Conservation (phyloP, 2,329 filamentous ascomycete species). For the Fusarium sp. region DNA sequence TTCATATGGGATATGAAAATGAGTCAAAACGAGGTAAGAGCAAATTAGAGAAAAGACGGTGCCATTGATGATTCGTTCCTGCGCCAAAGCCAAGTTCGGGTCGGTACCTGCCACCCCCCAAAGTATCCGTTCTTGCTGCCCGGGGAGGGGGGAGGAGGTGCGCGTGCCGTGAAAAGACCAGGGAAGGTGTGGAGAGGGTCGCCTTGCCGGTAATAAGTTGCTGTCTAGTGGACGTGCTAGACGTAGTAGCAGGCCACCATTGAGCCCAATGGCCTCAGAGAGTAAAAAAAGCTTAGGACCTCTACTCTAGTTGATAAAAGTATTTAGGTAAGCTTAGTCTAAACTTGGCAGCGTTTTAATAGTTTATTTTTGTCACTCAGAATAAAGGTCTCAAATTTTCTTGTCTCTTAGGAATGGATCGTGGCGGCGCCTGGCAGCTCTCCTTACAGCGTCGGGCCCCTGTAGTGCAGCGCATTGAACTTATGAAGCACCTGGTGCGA, state of each 20-base stretch:
- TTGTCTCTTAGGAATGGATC: neutral
- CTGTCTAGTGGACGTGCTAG: constrained; percentile 6
- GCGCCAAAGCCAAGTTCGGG: constrained; percentile 29
- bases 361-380: neutral
- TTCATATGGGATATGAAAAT: constrained; percentile 20
- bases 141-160: constrained; percentile 7
- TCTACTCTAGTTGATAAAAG: neutral
- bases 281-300: neutral
- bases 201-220: constrained; percentile 22
- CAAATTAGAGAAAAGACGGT: constrained; percentile 36
- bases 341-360: neutral
- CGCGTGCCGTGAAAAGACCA: constrained; percentile 30
- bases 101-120: constrained; percentile 34
- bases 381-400: neutral
- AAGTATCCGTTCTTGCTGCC: constrained; percentile 13
- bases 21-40: constrained; percentile 33
- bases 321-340: neutral
- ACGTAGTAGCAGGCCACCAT: neutral
- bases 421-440: constrained; percentile 16
- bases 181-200: constrained; percentile 23
- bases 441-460: constrained; percentile 8
- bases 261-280: neutral
- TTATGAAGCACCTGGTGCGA: neutral
- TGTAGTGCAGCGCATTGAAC: constrained; percentile 9
- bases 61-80: constrained; percentile 39